phyloP scores from a whole-genome alignment of 2,329 filamentous ascomycete genomes.

The Paracoccidioides lutzii region DNA sequence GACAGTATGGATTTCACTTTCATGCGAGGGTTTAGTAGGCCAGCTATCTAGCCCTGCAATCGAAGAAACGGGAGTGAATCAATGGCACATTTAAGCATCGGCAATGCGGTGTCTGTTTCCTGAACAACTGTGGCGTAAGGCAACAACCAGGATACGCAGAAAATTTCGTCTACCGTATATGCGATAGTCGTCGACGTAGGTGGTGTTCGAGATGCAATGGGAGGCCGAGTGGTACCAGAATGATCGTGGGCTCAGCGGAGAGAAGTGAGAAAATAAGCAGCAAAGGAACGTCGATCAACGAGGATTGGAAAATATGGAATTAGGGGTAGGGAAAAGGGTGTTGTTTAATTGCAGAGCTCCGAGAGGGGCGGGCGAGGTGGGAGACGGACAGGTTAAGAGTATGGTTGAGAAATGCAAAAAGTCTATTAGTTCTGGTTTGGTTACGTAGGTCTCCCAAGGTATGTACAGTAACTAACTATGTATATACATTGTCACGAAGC shows the following conservation, averaged over 20 bases:
- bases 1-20: not conserved
- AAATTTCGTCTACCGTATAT: not conserved
- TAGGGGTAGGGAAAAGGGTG: not conserved
- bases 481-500: no score
- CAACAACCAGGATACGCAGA: not conserved
- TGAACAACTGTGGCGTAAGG: not conserved
- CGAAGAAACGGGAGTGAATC: not conserved
- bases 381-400: not conserved
- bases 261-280: not conserved
- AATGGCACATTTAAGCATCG: not conserved
- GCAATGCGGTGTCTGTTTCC: not conserved
- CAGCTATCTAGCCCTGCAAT: conserved; percentile 4
- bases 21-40: conserved; percentile 1
- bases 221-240: not conserved
- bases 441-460: no score
- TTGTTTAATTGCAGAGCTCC: not conserved
- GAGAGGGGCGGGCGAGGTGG: not conserved
- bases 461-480: no score
- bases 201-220: not conserved
- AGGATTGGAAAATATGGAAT: not conserved
- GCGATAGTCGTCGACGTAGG: not conserved
- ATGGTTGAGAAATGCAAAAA: not conserved
- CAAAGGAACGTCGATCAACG: not conserved
- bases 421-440: no score
- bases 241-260: not conserved